Conservation (phyloP, 331 rosid species). For the Malus hybrid region DNA sequence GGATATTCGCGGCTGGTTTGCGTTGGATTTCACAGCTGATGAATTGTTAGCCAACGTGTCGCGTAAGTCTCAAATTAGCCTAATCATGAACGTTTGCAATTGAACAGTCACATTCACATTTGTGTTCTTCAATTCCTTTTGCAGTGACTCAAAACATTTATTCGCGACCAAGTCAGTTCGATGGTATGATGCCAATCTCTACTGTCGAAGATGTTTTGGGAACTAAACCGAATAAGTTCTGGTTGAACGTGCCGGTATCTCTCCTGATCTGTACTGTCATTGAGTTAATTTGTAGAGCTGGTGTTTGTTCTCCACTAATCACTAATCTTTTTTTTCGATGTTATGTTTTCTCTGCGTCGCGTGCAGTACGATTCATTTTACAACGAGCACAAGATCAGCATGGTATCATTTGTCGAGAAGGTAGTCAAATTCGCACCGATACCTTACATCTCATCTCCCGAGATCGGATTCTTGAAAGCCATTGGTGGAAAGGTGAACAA, state of each 20-base stretch:
- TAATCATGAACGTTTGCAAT: no score
- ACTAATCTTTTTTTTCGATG: background rate
- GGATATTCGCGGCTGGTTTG: constrained; percentile 47
- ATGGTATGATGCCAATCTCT: constrained; percentile 25
- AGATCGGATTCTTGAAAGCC: constrained; percentile 66
- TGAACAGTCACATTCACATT: no score
- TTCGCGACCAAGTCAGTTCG: constrained; percentile 53
- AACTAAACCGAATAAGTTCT: constrained; percentile 15
- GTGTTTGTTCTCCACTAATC: background rate
- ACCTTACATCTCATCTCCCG: constrained; percentile 61
- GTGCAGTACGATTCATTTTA: constrained; percentile 70
- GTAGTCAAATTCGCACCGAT: constrained; percentile 2
- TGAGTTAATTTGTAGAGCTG: background rate
- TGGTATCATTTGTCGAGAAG: constrained; percentile 20
- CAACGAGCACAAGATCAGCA: constrained; percentile 23
- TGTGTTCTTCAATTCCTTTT: background rate
- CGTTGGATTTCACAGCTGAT: constrained; percentile 36
- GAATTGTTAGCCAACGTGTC: constrained; percentile 23
- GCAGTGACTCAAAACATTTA: constrained; percentile 52
- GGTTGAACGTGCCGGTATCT: constrained; percentile 77
- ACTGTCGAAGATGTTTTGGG: constrained; percentile 32
- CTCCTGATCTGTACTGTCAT: background rate
- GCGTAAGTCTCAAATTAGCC: constrained; percentile 29
- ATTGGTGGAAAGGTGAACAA: constrained; percentile 30
- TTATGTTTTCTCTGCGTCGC: constrained; percentile 3